Conservation (phyloP, 495 filamentous ascomycete species). For the Cladorrhinum samala region DNA sequence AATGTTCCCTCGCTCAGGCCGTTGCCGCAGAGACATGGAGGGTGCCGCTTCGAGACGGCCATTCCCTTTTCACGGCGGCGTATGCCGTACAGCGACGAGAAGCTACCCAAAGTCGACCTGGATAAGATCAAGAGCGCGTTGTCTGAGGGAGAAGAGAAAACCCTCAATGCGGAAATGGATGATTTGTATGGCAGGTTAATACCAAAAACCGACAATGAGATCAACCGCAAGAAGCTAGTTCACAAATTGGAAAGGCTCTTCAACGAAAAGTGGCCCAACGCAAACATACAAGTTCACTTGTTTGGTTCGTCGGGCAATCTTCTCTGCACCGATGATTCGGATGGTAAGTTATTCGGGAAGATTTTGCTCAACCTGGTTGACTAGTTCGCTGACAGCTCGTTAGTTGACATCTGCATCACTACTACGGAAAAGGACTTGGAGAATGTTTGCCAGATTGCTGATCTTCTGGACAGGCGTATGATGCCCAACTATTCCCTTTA, state of each 20-base stretch:
- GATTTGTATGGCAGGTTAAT: slow-evolving; percentile 78
- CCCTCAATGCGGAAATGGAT: slow-evolving; percentile 72
- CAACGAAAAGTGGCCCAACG: slow-evolving; percentile 85
- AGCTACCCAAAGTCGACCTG: slow-evolving; percentile 60
- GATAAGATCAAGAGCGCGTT: slow-evolving; percentile 59
- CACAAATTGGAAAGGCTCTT: slow-evolving; percentile 80
- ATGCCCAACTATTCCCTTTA: not conserved
- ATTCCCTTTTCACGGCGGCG: slow-evolving; percentile 49
- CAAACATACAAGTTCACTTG: slow-evolving; percentile 81
- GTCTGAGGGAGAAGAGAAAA: slow-evolving; percentile 67
- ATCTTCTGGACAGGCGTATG: slow-evolving; percentile 77
- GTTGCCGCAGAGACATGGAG: slow-evolving; percentile 41
- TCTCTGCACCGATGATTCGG: slow-evolving; percentile 91
- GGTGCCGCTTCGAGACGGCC: slow-evolving; percentile 76
- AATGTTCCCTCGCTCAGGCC: slow-evolving; percentile 60
- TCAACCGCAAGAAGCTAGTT: slow-evolving; percentile 66
- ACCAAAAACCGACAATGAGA: slow-evolving; percentile 73
- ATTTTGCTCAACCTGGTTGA: slow-evolving; percentile 24
- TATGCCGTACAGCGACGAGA: slow-evolving; percentile 82
- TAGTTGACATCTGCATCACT: slow-evolving; percentile 96
- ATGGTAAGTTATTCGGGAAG: slow-evolving; percentile 54
- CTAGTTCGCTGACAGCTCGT: slow-evolving; percentile 17
- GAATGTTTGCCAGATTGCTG: slow-evolving; percentile 79
- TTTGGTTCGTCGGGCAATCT: slow-evolving; percentile 97
- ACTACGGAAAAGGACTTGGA: slow-evolving; percentile 79